Base-by-base conservation (phyloP, 192 early-diverging fungal genomes). In the Gonapodya prolifera region DNA sequence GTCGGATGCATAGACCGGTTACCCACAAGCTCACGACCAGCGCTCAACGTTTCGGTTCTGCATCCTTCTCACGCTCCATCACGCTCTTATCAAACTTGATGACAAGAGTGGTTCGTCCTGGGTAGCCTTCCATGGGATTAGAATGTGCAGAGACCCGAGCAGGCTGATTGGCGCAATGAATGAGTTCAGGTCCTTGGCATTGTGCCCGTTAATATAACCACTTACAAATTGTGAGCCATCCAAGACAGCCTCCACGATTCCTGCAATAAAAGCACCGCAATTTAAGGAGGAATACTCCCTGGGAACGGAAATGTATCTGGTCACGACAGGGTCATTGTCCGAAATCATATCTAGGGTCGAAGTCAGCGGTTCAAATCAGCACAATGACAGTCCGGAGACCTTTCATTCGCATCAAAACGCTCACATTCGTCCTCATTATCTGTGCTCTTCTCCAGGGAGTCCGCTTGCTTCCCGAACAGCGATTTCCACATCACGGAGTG, bases 371-470 rank as follows among this genome's bases (percentile, higher is more conserved):
- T 71, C 13, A 69, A 34, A 36, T 35, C n/a, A 33, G 78, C 8
- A 18, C 84, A 34, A 33, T 36, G 82, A n/a, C n/a, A n/a, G n/a
- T n/a, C n/a, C n/a, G n/a, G n/a, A n/a, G n/a, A n/a, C 34, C 83
- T 35, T 17, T n/a, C 30, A 28, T 23, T 80, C 1, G 23, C 69
- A 75, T 33, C 32, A 1, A 2, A 2, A n/a, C 17, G 76, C 84
- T 70, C 87, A 95, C 93, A 99, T 89, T 99, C 96, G 79, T 98
- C 96, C 33, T 99, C 96, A 80, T 91, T 93, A 69, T 98, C 96
- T 0, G 95, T 98, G 76, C 93, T 92, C 77, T 95, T 96, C 78
- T 98, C 97, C 75, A 99, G 83, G 45, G 96, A 93, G 84, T 99
- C 96, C 1, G 96, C 96, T 77, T 89, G 89, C 82, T 96, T 98